A percentile compares a stretch with the other conserved stretches of the same genome.
Evolutionary conservation across 805 yeast species (phyloP).

Genomic region (Saturnispora sanitii): DNA sequence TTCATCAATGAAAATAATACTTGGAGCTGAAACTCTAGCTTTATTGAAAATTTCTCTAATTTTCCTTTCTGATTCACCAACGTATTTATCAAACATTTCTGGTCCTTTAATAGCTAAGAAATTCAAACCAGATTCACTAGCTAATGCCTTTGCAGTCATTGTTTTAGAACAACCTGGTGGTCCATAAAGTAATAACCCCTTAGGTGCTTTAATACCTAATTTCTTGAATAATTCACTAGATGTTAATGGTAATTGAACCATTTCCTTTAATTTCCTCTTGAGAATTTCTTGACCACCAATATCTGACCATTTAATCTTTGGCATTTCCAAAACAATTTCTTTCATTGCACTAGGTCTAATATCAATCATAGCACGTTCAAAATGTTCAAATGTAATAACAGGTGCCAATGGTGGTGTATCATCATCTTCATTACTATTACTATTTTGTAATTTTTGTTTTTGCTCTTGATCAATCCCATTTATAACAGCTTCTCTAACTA

Average conservation of each 20-base stretch:
- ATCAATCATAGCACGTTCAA: conserved; percentile 65
- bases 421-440: too few relatives aligned
- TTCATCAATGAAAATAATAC: conserved; percentile 93
- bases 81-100: conserved; percentile 85
- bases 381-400: conserved; percentile 43
- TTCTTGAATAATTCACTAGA: conserved; percentile 67
- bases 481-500: conserved; percentile 84
- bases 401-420: conserved; percentile 28
- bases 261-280: conserved; percentile 74
- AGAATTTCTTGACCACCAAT: conserved; percentile 90
- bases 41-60: conserved; percentile 87
- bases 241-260: conserved; percentile 83
- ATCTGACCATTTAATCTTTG: conserved; percentile 87
- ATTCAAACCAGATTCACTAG: conserved; percentile 90
- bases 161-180: conserved; percentile 99
- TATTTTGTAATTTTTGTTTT: too few relatives aligned
- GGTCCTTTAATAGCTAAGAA: conserved; percentile 96
- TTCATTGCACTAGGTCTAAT: conserved; percentile 95
- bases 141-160: conserved; percentile 86
- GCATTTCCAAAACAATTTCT: conserved; percentile 88
- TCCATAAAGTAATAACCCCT: conserved; percentile 87
- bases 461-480: conserved; percentile 50
- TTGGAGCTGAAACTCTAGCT: conserved; percentile 88
- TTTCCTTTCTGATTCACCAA: conserved; percentile 92
- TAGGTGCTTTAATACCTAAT: conserved; percentile 83